Conservation (phyloP, 1,284 basidiomycete species). For the Phlebopus sp. region DNA sequence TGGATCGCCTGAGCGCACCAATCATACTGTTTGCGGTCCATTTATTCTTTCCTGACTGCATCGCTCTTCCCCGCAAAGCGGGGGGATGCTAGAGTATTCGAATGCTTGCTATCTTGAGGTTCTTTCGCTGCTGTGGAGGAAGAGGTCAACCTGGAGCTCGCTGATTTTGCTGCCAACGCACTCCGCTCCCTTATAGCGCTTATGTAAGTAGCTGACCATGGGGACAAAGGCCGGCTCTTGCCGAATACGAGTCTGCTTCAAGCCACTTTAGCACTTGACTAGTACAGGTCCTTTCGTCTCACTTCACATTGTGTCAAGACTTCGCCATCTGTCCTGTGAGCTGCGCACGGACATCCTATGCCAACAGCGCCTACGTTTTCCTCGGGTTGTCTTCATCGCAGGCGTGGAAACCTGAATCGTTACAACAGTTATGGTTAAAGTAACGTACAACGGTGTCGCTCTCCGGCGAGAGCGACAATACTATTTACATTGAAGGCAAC, state of each 20-base stretch:
- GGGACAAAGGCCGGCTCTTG: slow-evolving; percentile 27
- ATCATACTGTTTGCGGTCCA: slow-evolving; percentile 78
- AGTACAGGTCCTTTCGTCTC: too few species aligned
- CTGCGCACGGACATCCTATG: too few species aligned
- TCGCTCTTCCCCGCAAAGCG: slow-evolving; percentile 61
- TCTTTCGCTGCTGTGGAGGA: not conserved
- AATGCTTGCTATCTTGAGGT: slow-evolving; percentile 8
- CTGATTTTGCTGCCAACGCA: not conserved
- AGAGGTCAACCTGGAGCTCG: not conserved
- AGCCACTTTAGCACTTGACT: too few species aligned
- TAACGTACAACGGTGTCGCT: slow-evolving; percentile 45
- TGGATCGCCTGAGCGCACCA: slow-evolving; percentile 38
- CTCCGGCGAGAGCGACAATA: slow-evolving; percentile 56
- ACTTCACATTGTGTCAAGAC: not conserved
- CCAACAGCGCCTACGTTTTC: too few species aligned
- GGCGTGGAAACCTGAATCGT: too few species aligned
- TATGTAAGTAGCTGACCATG: not conserved
- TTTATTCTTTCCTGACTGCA: slow-evolving; percentile 54
- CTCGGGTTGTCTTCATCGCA: too few species aligned
- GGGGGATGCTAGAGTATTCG: slow-evolving; percentile 37
- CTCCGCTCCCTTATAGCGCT: not conserved
- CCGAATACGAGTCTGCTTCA: too few species aligned
- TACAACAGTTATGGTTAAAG: slow-evolving; percentile 42
- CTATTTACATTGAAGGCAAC: slow-evolving; percentile 58
- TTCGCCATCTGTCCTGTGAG: too few species aligned